Evolutionary conservation across 1,284 basidiomycete species (phyloP), one percentile per base, ranked within the genome.

Genomic region (Naganishia liquefaciens): DNA sequence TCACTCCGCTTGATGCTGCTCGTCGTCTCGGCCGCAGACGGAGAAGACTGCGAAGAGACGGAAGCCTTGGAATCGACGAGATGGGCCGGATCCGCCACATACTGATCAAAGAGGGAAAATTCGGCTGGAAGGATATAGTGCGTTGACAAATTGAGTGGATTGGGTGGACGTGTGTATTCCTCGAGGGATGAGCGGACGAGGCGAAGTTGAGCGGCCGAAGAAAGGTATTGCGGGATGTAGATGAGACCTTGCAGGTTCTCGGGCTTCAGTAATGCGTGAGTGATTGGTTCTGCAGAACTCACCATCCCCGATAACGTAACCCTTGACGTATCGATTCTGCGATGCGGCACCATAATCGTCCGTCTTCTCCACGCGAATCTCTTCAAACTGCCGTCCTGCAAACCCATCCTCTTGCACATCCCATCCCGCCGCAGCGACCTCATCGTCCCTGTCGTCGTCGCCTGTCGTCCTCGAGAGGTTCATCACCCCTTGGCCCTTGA

Each of bases 71-170:
- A 64, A 52, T 53, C 54, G 17, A 77, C 65, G 40, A 69, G 57
- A 10, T 68, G 57, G 2, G 69, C 63, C 0, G 76, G 70, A 3
- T 69, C 67, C 15, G 70, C 70, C 30, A 82, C 77, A 39, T 75
- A 74, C 0, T 85, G 69, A 72, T 82, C 83, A 25, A 84, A 81
- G 57, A 87, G 85, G 90, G 90, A 93, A 27, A 91, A 71, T 1
- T 90, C 90, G 27, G 76, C 61, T 0, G 93, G 93, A 4, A 93
- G 80, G 49, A 81, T 62, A 72, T 93, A 94, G 77, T 95, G 93
- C 0, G 86, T 84, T 64, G 92, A 88, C 27, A 95, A 85, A 69
- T 91, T 93, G 0, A 90, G 91, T 58, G 89, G 87, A 74, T 94
- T 95, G 0, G 91, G 90, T 27, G 82, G 76, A 5, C 82, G 81